These are phyloP conservation scores for Fraxinus pennsylvanica DNA, from an alignment of 257 asterid species.

Conservation along the genomic window DNA sequence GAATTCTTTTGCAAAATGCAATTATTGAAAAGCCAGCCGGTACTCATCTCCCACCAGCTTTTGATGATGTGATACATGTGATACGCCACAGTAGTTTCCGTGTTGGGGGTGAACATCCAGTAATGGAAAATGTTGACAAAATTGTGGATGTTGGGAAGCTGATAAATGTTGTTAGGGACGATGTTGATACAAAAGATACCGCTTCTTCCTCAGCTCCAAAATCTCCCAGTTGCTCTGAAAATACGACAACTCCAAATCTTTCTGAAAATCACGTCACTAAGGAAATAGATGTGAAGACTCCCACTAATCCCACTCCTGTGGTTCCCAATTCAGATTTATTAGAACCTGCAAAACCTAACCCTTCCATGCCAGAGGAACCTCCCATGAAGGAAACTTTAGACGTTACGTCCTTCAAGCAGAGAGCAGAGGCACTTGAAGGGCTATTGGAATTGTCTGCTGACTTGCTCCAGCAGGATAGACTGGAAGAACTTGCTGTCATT, in stretches of 20 bases:
- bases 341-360: slow-evolving; percentile 33
- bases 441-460: slow-evolving; percentile 90
- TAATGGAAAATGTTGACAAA: slow-evolving; percentile 43
- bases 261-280: slow-evolving; percentile 41
- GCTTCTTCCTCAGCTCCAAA: slow-evolving; percentile 37
- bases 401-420: slow-evolving; percentile 74
- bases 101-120: slow-evolving; percentile 50
- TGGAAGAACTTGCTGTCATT: slow-evolving; percentile 83
- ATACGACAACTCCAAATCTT: slow-evolving; percentile 29
- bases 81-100: slow-evolving; percentile 66
- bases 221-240: slow-evolving; percentile 31
- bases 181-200: slow-evolving; percentile 40
- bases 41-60: slow-evolving; percentile 49
- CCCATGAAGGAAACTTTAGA: slow-evolving; percentile 69
- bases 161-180: slow-evolving; percentile 53
- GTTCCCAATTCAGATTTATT: slow-evolving; percentile 33
- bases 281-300: slow-evolving; percentile 49
- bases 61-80: slow-evolving; percentile 65
- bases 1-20: slow-evolving; percentile 44
- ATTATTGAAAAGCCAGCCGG: slow-evolving; percentile 37
- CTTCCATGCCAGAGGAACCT: slow-evolving; percentile 42
- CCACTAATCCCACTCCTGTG: slow-evolving; percentile 22
- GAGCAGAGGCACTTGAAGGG: slow-evolving; percentile 98
- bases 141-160: slow-evolving; percentile 41
- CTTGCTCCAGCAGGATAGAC: slow-evolving; percentile 77